phyloP scores from a whole-genome alignment of 495 filamentous ascomycete genomes.

The Aspergillus sclerotioniger region DNA sequence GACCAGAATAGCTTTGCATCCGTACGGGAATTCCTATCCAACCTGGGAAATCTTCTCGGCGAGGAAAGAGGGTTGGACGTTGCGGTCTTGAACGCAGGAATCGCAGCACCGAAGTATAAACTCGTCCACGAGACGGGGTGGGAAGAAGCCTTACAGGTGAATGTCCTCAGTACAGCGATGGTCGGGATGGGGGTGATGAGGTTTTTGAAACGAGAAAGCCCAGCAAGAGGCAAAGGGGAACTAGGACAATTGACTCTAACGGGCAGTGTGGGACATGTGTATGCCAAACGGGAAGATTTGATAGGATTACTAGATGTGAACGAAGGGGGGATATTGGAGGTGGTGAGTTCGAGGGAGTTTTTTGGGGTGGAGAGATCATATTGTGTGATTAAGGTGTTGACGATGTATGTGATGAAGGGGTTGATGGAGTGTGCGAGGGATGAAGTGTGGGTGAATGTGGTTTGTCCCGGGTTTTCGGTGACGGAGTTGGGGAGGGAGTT shows the following conservation, averaged over 20 bases:
- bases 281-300: conserved; percentile 6
- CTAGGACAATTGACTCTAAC: conserved; percentile 13
- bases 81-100: conserved; percentile 5
- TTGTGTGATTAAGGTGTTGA: conserved; percentile 19
- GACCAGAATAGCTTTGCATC: conserved; percentile 1
- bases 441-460: conserved; percentile 18
- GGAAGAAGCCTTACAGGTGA: conserved; percentile 9
- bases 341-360: conserved; percentile 10
- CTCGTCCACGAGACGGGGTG: background rate
- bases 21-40: background rate
- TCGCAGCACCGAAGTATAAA: background rate
- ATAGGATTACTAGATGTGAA: conserved; percentile 5
- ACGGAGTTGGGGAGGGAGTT: conserved; percentile 20
- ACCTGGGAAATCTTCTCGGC: background rate
- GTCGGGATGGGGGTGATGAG: conserved; percentile 10
- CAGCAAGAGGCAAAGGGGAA: background rate
- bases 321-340: conserved; percentile 6
- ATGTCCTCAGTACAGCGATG: conserved; percentile 18
- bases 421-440: conserved; percentile 10
- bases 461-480: conserved; percentile 21
- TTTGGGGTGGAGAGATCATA: conserved; percentile 14
- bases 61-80: background rate
- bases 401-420: conserved; percentile 16
- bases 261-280: conserved; percentile 15
- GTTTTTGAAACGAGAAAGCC: background rate